A percentile compares a stretch with the other conserved stretches of the same genome.
phyloP scores from a whole-genome alignment of 768 basidiomycete genomes.

The Serendipita vermifera region DNA sequence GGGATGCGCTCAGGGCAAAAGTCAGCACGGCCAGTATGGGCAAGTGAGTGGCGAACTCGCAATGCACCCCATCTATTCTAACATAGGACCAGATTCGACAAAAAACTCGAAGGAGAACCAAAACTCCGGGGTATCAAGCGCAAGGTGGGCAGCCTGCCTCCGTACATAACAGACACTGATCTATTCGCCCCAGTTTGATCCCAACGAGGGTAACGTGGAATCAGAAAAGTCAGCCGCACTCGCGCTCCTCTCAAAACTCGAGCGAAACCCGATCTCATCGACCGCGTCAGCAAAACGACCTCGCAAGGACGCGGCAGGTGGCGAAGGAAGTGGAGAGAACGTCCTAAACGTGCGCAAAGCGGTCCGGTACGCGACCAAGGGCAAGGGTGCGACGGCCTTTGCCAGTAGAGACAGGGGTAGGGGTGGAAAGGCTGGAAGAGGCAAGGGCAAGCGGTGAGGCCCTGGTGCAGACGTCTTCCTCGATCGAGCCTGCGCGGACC shows the following conservation, averaged over 20 bases:
- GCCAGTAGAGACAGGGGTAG: slow-evolving; percentile 19
- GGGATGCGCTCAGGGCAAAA: slow-evolving; percentile 60
- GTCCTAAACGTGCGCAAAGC: slow-evolving; percentile 84
- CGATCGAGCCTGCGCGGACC: too few species aligned
- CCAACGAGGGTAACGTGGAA: slow-evolving; percentile 51
- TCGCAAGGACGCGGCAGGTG: slow-evolving; percentile 45
- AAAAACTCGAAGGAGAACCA: slow-evolving; percentile 80
- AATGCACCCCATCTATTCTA: neutral
- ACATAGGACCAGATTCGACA: slow-evolving; percentile 52
- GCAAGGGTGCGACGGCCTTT: slow-evolving; percentile 48
- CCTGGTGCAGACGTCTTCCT: too few species aligned
- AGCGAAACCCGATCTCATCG: slow-evolving; percentile 38
- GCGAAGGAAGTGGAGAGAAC: slow-evolving; percentile 25
- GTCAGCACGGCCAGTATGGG: slow-evolving; percentile 92
- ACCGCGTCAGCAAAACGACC: too few species aligned
- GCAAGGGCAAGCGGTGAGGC: neutral
- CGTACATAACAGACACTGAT: neutral
- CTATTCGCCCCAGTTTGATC: slow-evolving; percentile 53
- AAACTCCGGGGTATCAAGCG: slow-evolving; percentile 80
- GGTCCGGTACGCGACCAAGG: slow-evolving; percentile 59
- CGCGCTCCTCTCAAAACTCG: slow-evolving; percentile 63
- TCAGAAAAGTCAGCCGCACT: slow-evolving; percentile 64
- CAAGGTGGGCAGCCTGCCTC: slow-evolving; percentile 46
- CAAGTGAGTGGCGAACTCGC: slow-evolving; percentile 18
- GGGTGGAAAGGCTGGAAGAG: neutral